phyloP scores from a whole-genome alignment of 805 yeast genomes.

The Lachancea kluyveri region DNA sequence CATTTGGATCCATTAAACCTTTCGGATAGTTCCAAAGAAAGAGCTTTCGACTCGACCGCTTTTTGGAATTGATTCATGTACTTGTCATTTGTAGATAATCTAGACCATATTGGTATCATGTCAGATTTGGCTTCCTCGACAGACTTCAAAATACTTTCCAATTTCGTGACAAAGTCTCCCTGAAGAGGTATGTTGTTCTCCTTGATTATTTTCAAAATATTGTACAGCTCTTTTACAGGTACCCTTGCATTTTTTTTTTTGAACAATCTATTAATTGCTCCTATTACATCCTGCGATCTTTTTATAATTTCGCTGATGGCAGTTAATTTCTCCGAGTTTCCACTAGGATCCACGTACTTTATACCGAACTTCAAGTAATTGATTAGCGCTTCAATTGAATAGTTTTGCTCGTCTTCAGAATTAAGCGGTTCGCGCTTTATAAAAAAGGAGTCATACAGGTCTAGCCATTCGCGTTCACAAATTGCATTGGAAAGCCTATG shows the following conservation, averaged over 20 bases:
- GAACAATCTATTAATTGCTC: constrained; percentile 11
- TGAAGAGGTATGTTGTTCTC: constrained; percentile 21
- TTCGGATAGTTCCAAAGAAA: constrained; percentile 7
- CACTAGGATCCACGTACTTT: constrained; percentile 11
- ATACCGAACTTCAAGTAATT: constrained; percentile 18
- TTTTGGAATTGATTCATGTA: constrained; percentile 9
- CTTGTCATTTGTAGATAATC: constrained; percentile 11
- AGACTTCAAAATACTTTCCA: constrained; percentile 12
- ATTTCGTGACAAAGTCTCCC: constrained; percentile 7
- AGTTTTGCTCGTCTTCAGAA: constrained; percentile 6
- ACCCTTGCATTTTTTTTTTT: constrained; percentile 11
- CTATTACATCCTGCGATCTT: constrained; percentile 14
- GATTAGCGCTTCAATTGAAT: constrained; percentile 10
- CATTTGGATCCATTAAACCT: constrained; percentile 25
- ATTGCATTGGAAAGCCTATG: constrained; percentile 8
- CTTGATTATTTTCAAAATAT: constrained; percentile 6
- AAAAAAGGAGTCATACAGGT: constrained; percentile 13
- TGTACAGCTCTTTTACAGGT: constrained; percentile 9
- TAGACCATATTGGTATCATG: constrained; percentile 12
- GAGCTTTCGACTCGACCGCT: constrained; percentile 5
- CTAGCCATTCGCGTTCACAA: constrained; percentile 21
- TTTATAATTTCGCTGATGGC: constrained; percentile 13
- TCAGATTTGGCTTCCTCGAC: constrained; percentile 10
- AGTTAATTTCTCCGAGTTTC: constrained; percentile 17
- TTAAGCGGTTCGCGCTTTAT: constrained; percentile 4